phyloP scores from a whole-genome alignment of 768 basidiomycete genomes.

The Serendipita indica region DNA sequence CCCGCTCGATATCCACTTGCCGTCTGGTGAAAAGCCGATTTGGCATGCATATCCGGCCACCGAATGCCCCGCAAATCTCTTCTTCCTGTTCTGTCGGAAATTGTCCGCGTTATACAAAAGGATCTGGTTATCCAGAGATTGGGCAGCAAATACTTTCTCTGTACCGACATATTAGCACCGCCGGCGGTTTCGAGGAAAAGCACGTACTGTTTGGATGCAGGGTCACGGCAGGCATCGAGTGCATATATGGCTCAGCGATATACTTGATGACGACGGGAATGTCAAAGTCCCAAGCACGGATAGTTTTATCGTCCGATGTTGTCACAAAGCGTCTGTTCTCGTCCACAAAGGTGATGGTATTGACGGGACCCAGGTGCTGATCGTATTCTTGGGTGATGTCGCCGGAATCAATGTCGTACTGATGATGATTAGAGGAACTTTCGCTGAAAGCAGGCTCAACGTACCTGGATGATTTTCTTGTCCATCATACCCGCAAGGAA shows the following conservation, averaged over 20 bases:
- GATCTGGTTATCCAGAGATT: conserved; percentile 97
- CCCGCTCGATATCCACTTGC: conserved; percentile 95
- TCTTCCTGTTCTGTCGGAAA: conserved; percentile 97
- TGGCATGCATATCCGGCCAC: conserved; percentile 96
- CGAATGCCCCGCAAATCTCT: conserved; percentile 93
- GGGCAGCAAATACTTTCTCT: conserved; percentile 96
- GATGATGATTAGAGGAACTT: neutral
- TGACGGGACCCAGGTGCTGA: conserved; percentile 95
- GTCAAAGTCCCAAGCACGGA: conserved; percentile 98
- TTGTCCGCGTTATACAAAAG: conserved; percentile 95
- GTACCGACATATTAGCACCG: conserved; percentile 1
- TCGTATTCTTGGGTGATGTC: conserved; percentile 98
- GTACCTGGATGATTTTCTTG: conserved; percentile 96
- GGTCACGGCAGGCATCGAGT: conserved; percentile 97
- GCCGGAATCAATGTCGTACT: conserved; percentile 92
- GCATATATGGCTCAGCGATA: conserved; percentile 98
- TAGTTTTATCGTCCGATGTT: conserved; percentile 97
- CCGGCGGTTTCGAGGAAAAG: conserved; percentile 11
- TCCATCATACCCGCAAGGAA: conserved; percentile 98
- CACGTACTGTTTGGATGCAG: conserved; percentile 84
- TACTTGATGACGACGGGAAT: conserved; percentile 99
- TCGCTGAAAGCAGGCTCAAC: conserved; percentile 13
- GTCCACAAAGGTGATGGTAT: conserved; percentile 97
- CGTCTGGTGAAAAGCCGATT: conserved; percentile 94
- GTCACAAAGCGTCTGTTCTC: conserved; percentile 96